These are phyloP conservation scores for Starmerella bombicola DNA, from an alignment of 805 yeast species.

Conservation along the genomic window DNA sequence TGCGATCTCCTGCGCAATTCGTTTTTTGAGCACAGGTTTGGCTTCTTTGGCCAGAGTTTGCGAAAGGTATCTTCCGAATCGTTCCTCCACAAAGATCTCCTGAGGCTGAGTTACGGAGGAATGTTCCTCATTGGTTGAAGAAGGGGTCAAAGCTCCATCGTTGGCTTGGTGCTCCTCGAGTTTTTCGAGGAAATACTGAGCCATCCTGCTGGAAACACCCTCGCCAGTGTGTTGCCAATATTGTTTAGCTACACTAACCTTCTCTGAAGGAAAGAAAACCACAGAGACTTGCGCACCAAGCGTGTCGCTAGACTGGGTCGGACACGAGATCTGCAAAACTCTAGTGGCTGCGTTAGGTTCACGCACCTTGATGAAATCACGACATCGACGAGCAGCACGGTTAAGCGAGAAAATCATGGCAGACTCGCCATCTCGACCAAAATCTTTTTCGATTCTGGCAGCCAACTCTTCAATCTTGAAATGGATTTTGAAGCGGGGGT, in stretches of 20 bases:
- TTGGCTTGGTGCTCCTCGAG: constrained; percentile 12
- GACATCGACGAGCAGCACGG: constrained; percentile 67
- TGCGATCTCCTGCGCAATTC: constrained; percentile 36
- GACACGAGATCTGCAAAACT: constrained; percentile 26
- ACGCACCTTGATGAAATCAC: constrained; percentile 51
- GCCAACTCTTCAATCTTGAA: constrained; percentile 28
- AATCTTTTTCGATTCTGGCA: constrained; percentile 38
- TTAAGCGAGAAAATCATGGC: constrained; percentile 69
- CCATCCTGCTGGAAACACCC: constrained; percentile 83
- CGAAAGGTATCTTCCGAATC: constrained; percentile 83
- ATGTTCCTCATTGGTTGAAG: constrained; percentile 32
- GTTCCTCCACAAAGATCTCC: constrained; percentile 59
- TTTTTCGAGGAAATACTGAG: constrained; percentile 59
- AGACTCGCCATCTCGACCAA: constrained; percentile 68
- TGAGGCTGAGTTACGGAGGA: constrained; percentile 14
- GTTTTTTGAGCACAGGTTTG: constrained; percentile 53
- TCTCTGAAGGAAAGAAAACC: constrained; percentile 58
- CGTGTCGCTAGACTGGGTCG: constrained; percentile 20
- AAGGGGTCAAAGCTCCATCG: neutral
- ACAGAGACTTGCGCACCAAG: constrained; percentile 61
- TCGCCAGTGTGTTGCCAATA: constrained; percentile 98
- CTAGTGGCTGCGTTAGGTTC: constrained; percentile 32
- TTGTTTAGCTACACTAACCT: constrained; percentile 54
- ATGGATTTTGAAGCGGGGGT: constrained; percentile 51
- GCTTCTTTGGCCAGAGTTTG: constrained; percentile 64